Evolutionary conservation across 768 basidiomycete species (phyloP), one percentile per base, ranked within the genome.

Genomic region (Russula dissimulans): DNA sequence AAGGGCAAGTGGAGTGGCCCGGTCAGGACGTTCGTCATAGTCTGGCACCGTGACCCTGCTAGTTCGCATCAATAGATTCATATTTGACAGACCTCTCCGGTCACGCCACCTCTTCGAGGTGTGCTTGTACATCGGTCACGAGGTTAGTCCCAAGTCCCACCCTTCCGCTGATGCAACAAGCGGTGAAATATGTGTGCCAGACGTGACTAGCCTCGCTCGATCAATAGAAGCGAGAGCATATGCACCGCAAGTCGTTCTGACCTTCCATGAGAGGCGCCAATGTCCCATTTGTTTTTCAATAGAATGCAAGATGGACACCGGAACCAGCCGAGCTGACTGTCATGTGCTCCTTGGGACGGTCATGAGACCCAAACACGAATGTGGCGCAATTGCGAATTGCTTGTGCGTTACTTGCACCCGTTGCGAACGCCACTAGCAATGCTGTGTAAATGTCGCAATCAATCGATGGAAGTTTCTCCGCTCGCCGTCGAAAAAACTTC

Each of bases 321-420:
- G 57, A 7, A 44, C 43, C n/a, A 34, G 42, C 57, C 57, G 57
- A 22, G 26, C 2, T 26, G 1, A 10, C 5, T 11, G 48, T 57
- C 56, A 57, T 57, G 56, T 57, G 56, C 26, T 32, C 47, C 47
- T 26, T 34, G 29, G 22, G 41, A n/a, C 8, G 32, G 48, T 58
- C 57, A 58, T 44, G 49, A 32, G 49, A 48, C 38, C 51, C 14
- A 9, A 9, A 48, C 47, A 3, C 29, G 22, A 26, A 10, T 29
- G 31, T 32, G 15, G 4, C 52, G 53, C 29, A 54, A 54, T 43
- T 32, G 47, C 41, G n/a, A 58, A 51, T 58, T 51, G 15, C 6
- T 7, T 2, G 34, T 11, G 34, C 43, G 18, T 29, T 34, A 14
- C 14, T 44, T 26, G 48, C 26, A 47, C 10, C 47, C 22, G 22